These are phyloP conservation scores for Simplicillium sp. DNA, from an alignment of 2,329 filamentous ascomycete species.

Conservation along the genomic window DNA sequence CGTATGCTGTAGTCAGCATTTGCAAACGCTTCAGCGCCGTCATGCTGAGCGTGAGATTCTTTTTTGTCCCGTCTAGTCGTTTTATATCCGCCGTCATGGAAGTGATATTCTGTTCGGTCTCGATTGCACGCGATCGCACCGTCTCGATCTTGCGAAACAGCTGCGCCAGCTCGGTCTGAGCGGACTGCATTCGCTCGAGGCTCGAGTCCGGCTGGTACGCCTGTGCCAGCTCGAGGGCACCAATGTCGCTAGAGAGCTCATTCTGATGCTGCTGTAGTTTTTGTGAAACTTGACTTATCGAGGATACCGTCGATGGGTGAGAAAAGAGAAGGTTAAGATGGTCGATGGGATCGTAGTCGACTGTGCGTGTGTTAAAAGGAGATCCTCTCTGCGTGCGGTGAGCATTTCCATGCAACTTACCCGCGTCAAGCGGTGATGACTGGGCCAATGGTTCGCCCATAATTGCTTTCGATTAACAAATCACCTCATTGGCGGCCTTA, in stretches of 20 bases:
- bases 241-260: slow-evolving; percentile 73
- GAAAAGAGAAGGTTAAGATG: slow-evolving; percentile 93
- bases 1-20: slow-evolving; percentile 99
- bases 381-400: neutral
- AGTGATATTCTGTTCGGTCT: slow-evolving; percentile 92
- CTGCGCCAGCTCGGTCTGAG: slow-evolving; percentile 79
- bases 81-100: slow-evolving; percentile 99
- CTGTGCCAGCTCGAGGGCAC: slow-evolving; percentile 63
- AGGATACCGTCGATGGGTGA: slow-evolving; percentile 74
- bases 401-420: neutral
- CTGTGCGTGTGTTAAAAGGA: slow-evolving; percentile 18
- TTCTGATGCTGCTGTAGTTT: slow-evolving; percentile 68
- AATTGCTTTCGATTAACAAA: too few species aligned
- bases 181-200: slow-evolving; percentile 82
- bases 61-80: slow-evolving; percentile 89
- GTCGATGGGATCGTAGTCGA: slow-evolving; percentile 83
- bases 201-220: slow-evolving; percentile 79
- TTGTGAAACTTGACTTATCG: slow-evolving; percentile 64
- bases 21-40: slow-evolving; percentile 93
- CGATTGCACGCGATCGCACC: slow-evolving; percentile 77
- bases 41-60: slow-evolving; percentile 94
- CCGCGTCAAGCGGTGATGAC: slow-evolving; percentile 6
- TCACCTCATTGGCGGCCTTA: too few species aligned
- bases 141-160: slow-evolving; percentile 93
- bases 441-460: slow-evolving; percentile 4